These are phyloP conservation scores for Sugiyamaella japonica DNA, from an alignment of 1,139 yeast species.

Conservation along the genomic window DNA sequence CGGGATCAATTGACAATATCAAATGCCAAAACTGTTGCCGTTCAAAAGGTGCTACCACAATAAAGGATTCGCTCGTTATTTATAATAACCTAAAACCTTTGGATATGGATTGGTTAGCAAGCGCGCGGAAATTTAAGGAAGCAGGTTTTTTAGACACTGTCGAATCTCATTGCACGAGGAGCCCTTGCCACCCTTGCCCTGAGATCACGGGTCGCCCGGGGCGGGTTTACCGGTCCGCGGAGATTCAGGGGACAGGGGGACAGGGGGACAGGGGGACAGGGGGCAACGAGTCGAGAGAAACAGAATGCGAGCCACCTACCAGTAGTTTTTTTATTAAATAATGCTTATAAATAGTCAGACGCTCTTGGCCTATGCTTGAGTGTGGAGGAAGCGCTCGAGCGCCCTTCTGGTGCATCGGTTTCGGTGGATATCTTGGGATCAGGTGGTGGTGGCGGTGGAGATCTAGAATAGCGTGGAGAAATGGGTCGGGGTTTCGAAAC, in stretches of 20 bases:
- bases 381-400: not conserved
- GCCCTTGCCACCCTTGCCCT: conserved; percentile 5
- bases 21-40: not conserved
- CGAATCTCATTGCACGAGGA: conserved; percentile 8
- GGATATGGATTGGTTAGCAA: not conserved
- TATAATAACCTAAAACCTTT: not conserved
- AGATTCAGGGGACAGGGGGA: no score
- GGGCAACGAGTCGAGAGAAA: no score
- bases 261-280: no score
- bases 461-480: not conserved
- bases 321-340: not conserved
- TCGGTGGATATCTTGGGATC: no score
- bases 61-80: no score
- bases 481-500: not conserved
- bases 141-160: not conserved
- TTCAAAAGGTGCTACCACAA: no score
- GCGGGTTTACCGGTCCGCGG: not conserved
- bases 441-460: not conserved
- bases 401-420: no score
- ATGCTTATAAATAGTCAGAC: conserved; percentile 22
- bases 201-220: not conserved
- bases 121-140: not conserved
- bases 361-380: conserved; percentile 21
- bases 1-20: no score
- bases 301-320: no score